phyloP scores from a whole-genome alignment of 75 land plant species.

The Ceratopteris richardii region DNA sequence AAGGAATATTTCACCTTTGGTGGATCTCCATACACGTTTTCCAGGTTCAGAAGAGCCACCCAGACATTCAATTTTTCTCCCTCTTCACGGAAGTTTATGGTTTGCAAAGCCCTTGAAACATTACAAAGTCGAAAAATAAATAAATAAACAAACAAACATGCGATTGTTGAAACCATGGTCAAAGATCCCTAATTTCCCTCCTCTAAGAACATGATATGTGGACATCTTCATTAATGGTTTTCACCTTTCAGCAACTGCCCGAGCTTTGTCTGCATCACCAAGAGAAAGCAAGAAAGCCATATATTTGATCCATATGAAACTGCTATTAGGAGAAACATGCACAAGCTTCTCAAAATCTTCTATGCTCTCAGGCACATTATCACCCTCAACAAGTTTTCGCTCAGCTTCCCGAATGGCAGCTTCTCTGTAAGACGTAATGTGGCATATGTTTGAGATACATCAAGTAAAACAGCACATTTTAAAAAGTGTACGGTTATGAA shows the following conservation, averaged over 20 bases:
- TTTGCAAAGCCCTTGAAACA: conserved; percentile 82
- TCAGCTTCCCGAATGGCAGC: conserved; percentile 80
- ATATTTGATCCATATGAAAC: conserved; percentile 91
- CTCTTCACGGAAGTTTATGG: conserved; percentile 85
- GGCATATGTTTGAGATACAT: too few species aligned
- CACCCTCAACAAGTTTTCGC: conserved; percentile 45
- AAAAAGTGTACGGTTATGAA: too few species aligned
- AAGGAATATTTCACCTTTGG: conserved; percentile 37
- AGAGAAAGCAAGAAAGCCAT: conserved; percentile 64
- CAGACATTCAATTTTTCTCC: conserved; percentile 81
- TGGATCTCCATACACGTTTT: conserved; percentile 82
- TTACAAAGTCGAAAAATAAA: neutral
- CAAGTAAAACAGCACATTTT: neutral
- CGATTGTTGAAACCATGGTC: too few species aligned
- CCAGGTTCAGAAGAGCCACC: conserved; percentile 88
- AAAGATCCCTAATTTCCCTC: too few species aligned
- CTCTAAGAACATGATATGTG: too few species aligned
- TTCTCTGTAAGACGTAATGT: conserved; percentile 52
- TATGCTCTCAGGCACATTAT: conserved; percentile 47
- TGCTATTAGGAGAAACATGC: conserved; percentile 84
- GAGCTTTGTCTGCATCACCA: conserved; percentile 85
- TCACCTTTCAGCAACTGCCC: conserved; percentile 87
- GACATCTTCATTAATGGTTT: too few species aligned
- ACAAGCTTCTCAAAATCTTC: conserved; percentile 92
- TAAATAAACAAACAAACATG: too few species aligned